These are phyloP conservation scores for Leishmania guyanensis DNA, from an alignment of 208 protist genomes.

Conservation along the genomic window DNA sequence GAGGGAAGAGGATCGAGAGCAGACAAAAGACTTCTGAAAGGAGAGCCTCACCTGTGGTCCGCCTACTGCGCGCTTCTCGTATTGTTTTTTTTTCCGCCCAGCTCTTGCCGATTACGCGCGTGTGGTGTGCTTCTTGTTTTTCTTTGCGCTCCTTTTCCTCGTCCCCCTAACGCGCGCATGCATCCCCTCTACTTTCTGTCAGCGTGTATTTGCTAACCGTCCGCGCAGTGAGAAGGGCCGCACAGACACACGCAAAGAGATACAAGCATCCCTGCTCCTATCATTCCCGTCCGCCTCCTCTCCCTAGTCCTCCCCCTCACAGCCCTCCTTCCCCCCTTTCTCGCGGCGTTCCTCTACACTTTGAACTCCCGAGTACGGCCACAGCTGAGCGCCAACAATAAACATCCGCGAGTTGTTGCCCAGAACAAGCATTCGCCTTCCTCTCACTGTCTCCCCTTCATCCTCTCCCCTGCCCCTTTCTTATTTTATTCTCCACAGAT, in stretches of 20 bases:
- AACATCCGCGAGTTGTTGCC: background rate
- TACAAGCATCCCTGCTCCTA: background rate
- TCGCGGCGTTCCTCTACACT: background rate
- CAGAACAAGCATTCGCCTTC: background rate
- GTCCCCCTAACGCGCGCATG: background rate
- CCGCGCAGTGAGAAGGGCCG: background rate
- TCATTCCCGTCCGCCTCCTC: background rate
- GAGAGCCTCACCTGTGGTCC: background rate
- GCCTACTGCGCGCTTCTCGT: background rate
- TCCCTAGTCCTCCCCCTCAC: background rate
- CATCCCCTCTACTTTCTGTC: background rate
- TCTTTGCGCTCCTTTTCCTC: background rate
- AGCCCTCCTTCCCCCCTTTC: background rate
- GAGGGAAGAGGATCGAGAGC: background rate
- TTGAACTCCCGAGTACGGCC: background rate
- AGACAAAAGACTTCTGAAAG: background rate
- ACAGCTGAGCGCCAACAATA: background rate
- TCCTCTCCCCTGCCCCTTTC: background rate
- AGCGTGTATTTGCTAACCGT: constrained; percentile 1
- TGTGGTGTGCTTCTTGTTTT: background rate
- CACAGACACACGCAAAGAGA: background rate
- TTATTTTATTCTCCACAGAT: background rate
- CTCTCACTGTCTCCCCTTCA: background rate
- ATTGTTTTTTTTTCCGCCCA: background rate
- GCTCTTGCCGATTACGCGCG: background rate